phyloP scores from a whole-genome alignment of 164 flowering plant genomes.

The Euptelea pleiosperma region DNA sequence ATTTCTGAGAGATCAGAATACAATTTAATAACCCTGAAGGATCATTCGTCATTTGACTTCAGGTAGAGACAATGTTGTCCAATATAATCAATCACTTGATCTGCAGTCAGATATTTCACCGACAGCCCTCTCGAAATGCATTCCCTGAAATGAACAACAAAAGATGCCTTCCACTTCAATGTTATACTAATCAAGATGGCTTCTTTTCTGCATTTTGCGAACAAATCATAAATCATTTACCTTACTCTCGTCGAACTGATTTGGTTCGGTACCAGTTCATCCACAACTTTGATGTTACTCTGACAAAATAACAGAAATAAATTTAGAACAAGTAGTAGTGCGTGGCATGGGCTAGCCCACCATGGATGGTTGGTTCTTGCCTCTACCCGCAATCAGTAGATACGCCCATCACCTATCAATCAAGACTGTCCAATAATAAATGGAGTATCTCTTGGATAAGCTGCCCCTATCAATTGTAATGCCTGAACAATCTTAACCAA shows the following conservation, averaged over 20 bases:
- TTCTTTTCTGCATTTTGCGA: neutral
- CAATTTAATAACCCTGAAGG: too few relatives aligned
- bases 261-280: constrained; percentile 78
- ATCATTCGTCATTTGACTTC: constrained; percentile 18
- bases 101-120: constrained; percentile 61
- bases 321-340: too few relatives aligned
- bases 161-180: neutral
- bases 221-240: constrained; percentile 27
- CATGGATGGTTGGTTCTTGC: neutral
- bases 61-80: constrained; percentile 43
- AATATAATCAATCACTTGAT: constrained; percentile 73
- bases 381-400: too few relatives aligned
- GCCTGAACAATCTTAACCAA: neutral
- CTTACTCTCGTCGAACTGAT: constrained; percentile 86
- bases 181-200: neutral
- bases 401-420: too few relatives aligned
- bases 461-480: neutral
- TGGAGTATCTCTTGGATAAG: too few relatives aligned
- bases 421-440: too few relatives aligned
- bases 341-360: neutral
- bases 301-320: constrained; percentile 24
- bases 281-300: constrained; percentile 72
- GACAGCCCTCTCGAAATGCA: constrained; percentile 72
- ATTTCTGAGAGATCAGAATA: too few relatives aligned
- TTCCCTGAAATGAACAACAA: constrained; percentile 41